phyloP scores from a whole-genome alignment of 768 basidiomycete genomes.

The Amyloporia xantha region DNA sequence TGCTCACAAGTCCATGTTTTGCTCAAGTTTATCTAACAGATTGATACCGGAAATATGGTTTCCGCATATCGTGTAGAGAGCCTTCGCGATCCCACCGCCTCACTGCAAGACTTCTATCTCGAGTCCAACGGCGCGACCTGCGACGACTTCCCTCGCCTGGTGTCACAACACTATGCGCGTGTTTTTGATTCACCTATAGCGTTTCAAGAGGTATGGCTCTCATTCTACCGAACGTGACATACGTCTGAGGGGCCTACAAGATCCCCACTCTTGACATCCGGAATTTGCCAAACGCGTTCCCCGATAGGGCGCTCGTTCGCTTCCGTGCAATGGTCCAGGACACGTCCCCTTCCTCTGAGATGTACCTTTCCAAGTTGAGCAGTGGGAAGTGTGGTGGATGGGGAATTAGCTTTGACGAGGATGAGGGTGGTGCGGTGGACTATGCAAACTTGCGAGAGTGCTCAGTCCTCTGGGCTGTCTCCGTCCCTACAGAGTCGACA shows the following conservation, averaged over 20 bases:
- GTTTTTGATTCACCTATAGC: conserved; percentile 22
- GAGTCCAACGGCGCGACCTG: conserved; percentile 13
- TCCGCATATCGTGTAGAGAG: conserved; percentile 43
- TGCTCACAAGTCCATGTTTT: too few species aligned
- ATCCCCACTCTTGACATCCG: conserved; percentile 49
- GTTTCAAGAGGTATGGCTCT: conserved; percentile 19
- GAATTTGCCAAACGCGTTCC: conserved; percentile 43
- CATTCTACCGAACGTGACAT: not conserved
- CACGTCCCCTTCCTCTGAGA: conserved; percentile 63
- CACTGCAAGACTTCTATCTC: conserved; percentile 43
- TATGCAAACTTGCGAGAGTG: conserved; percentile 55
- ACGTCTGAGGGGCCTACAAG: conserved; percentile 27
- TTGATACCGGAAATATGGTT: too few species aligned
- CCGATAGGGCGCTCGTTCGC: conserved; percentile 52
- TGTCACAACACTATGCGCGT: conserved; percentile 24
- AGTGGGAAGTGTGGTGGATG: conserved; percentile 60
- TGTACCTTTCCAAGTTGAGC: conserved; percentile 52
- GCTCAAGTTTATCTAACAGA: too few species aligned
- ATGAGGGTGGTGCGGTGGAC: conserved; percentile 30
- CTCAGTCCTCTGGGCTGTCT: conserved; percentile 65
- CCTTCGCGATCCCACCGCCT: conserved; percentile 40
- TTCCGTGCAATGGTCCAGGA: conserved; percentile 82
- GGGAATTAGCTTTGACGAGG: conserved; percentile 40
- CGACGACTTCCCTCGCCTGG: conserved; percentile 23
- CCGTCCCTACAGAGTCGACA: conserved; percentile 57